These are phyloP conservation scores for Tuber melanosporum DNA, from an alignment of 495 filamentous ascomycete species.

Conservation along the genomic window DNA sequence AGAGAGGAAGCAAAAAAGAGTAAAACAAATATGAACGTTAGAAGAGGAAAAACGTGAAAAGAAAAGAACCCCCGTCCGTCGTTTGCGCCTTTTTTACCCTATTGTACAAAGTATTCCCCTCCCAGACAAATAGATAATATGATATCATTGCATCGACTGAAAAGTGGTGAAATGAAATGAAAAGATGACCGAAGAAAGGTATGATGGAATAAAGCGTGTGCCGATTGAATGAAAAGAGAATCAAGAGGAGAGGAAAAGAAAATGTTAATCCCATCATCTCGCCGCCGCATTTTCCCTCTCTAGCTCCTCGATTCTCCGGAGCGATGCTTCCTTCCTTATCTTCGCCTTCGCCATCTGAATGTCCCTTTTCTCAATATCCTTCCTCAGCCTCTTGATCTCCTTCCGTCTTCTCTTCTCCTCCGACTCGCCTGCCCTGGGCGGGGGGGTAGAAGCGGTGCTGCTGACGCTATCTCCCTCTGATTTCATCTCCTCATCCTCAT, in stretches of 20 bases:
- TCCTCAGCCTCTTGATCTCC: conserved; percentile 32
- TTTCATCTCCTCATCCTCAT: conserved; percentile 21
- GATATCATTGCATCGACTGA: background rate
- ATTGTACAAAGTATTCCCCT: background rate
- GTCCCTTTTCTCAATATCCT: conserved; percentile 33
- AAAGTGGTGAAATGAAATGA: background rate
- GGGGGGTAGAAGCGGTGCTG: conserved; percentile 8
- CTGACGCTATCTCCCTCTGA: conserved; percentile 25
- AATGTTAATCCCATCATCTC: conserved; percentile 19
- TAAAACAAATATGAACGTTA: conserved; percentile 5
- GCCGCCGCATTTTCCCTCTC: conserved; percentile 24
- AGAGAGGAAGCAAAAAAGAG: background rate
- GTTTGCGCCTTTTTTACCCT: conserved; percentile 5
- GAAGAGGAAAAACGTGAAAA: background rate
- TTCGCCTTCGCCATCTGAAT: conserved; percentile 36
- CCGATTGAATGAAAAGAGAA: conserved; percentile 1
- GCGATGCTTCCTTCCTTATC: conserved; percentile 31
- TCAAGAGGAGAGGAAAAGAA: conserved; percentile 23
- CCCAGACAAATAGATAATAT: conserved; percentile 1
- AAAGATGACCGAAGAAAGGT: background rate
- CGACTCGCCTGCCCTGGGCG: conserved; percentile 25
- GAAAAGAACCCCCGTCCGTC: background rate
- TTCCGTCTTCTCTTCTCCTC: conserved; percentile 33
- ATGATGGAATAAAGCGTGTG: background rate
- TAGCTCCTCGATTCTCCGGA: conserved; percentile 27